phyloP scores from a whole-genome alignment of 768 basidiomycete genomes.

The Tulasnella sp. region DNA sequence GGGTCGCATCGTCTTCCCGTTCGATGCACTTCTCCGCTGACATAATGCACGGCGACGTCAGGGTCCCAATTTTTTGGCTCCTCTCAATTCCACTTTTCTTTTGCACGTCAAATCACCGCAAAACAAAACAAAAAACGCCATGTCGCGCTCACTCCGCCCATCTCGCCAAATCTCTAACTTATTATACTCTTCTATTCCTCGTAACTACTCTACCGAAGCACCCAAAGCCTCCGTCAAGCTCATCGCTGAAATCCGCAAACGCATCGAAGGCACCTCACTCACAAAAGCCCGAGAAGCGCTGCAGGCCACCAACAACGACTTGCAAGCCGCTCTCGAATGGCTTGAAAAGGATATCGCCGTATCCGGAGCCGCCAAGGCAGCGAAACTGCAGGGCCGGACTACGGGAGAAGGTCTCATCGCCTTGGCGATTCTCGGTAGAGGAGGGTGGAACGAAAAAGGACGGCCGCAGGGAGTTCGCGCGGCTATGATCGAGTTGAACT shows the following conservation, averaged over 20 bases:
- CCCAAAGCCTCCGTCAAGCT: constrained; percentile 43
- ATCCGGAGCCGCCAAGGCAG: constrained; percentile 71
- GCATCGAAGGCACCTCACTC: constrained; percentile 58
- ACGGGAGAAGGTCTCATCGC: constrained; percentile 76
- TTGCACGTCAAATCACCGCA: not conserved
- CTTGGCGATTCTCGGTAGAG: constrained; percentile 63
- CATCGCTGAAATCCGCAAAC: constrained; percentile 78
- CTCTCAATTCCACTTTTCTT: not conserved
- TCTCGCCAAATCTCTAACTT: not conserved
- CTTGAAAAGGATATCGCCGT: constrained; percentile 62
- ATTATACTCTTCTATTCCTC: not conserved
- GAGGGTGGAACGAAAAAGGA: constrained; percentile 36
- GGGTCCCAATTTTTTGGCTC: not conserved
- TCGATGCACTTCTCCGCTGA: not conserved
- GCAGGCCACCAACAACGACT: constrained; percentile 58
- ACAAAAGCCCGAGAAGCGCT: constrained; percentile 86
- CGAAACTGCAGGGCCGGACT: constrained; percentile 67
- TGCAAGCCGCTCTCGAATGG: constrained; percentile 70
- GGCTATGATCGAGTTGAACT: constrained; percentile 85
- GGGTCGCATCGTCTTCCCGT: not conserved
- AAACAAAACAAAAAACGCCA: not conserved
- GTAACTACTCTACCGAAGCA: not conserved
- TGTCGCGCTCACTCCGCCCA: not conserved
- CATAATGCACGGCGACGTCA: not conserved
- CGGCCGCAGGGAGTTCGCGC: constrained; percentile 53